A percentile compares a stretch with the other conserved stretches of the same genome.
Conservation (phyloP, 2,329 filamentous ascomycete species). For the Epicoccum nigrum region DNA sequence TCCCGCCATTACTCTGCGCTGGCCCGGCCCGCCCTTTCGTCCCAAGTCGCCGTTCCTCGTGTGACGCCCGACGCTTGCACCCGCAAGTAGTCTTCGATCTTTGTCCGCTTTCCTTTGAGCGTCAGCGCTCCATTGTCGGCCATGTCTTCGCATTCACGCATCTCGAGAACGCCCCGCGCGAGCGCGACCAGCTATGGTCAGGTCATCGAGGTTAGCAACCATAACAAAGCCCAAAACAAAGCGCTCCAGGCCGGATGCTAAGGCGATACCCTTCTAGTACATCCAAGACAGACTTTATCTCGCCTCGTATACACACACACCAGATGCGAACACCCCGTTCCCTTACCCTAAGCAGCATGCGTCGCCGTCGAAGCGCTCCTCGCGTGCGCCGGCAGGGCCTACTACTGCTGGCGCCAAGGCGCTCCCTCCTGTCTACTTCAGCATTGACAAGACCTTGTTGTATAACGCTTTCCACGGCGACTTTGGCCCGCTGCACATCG, state of each 20-base stretch:
- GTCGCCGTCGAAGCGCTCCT: slow-evolving; percentile 78
- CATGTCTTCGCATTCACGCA: slow-evolving; percentile 38
- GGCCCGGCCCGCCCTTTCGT: slow-evolving; percentile 27
- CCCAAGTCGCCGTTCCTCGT: slow-evolving; percentile 22
- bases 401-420: slow-evolving; percentile 60
- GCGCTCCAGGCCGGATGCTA: slow-evolving; percentile 23
- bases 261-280: slow-evolving; percentile 23
- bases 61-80: slow-evolving; percentile 17
- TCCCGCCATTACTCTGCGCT: slow-evolving; percentile 20
- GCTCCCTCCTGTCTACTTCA: slow-evolving; percentile 85
- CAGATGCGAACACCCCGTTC: slow-evolving; percentile 81
- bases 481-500: slow-evolving; percentile 96
- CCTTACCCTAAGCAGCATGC: slow-evolving; percentile 73
- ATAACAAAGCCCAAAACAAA: slow-evolving; percentile 34
- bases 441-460: slow-evolving; percentile 86
- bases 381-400: slow-evolving; percentile 66
- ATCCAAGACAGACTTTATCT: slow-evolving; percentile 87
- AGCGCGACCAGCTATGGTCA: slow-evolving; percentile 71
- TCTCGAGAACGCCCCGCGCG: slow-evolving; percentile 39
- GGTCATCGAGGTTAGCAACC: slow-evolving; percentile 88
- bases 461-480: slow-evolving; percentile 99
- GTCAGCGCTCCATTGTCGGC: not conserved
- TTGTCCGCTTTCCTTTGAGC: slow-evolving; percentile 1
- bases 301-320: slow-evolving; percentile 84
- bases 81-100: slow-evolving; percentile 15